A percentile compares a stretch with the other conserved stretches of the same genome.
phyloP scores from a whole-genome alignment of 352 stramenopile species.

The Globisporangium barbulae region DNA sequence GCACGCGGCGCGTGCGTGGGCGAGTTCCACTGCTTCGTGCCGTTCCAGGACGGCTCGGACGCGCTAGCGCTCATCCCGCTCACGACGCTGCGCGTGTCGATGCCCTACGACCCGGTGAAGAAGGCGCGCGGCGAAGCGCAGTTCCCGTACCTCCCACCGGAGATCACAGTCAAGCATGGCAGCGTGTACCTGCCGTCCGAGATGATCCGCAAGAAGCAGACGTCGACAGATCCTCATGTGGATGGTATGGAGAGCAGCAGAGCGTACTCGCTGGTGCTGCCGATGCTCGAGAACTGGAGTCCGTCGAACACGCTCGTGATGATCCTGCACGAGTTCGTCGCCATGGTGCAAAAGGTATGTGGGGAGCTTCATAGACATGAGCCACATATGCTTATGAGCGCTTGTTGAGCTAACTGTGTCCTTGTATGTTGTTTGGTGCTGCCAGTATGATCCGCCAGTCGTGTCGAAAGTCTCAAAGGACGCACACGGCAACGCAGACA shows the following conservation, averaged over 20 bases:
- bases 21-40: slow-evolving; percentile 75
- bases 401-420: not conserved
- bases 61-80: slow-evolving; percentile 61
- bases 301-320: slow-evolving; percentile 74
- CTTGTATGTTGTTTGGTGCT: not conserved
- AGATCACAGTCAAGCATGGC: slow-evolving; percentile 45
- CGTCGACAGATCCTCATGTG: not conserved
- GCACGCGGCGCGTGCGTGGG: slow-evolving; percentile 34
- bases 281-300: slow-evolving; percentile 63
- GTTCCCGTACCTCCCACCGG: slow-evolving; percentile 58
- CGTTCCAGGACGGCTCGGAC: slow-evolving; percentile 69
- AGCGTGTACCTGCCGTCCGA: slow-evolving; percentile 50
- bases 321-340: slow-evolving; percentile 68
- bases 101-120: slow-evolving; percentile 42
- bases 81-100: slow-evolving; percentile 46
- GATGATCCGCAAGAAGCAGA: slow-evolving; percentile 23
- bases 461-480: slow-evolving; percentile 15
- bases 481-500: slow-evolving; percentile 2
- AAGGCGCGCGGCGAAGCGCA: slow-evolving; percentile 33
- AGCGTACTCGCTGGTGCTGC: slow-evolving; percentile 38
- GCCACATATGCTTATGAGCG: not conserved
- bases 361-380: not conserved
- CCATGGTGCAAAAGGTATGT: slow-evolving; percentile 46
- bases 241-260: not conserved
- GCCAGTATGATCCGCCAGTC: slow-evolving; percentile 30